A percentile compares a stretch with the other conserved stretches of the same genome.
phyloP scores from a whole-genome alignment of 345 rosid genomes.

The Pistacia atlantica region DNA sequence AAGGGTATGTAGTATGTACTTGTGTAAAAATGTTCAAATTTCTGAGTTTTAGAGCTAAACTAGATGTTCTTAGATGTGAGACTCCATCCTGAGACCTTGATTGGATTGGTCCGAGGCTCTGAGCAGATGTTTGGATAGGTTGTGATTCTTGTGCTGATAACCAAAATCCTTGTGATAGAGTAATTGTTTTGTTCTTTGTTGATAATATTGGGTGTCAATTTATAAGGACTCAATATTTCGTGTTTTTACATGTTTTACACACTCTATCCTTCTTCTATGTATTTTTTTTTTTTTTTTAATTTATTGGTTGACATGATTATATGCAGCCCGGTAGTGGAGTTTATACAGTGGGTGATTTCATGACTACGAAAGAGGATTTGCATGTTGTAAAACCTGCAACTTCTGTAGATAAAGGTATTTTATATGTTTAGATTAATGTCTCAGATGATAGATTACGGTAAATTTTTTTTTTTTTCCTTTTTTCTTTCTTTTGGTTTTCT shows the following conservation, averaged over 20 bases:
- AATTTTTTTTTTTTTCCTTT: background rate
- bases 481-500: background rate
- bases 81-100: no score
- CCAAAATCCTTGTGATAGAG: background rate
- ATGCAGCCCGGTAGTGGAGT: conserved; percentile 61
- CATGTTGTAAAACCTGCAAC: conserved; percentile 76
- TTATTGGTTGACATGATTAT: background rate
- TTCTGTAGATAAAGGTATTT: conserved; percentile 78
- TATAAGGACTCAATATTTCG: background rate
- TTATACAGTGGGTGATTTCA: conserved; percentile 83
- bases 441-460: background rate
- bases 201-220: background rate
- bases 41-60: no score
- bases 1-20: no score
- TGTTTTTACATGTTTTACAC: background rate
- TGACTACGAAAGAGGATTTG: conserved; percentile 78
- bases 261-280: background rate
- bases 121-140: no score
- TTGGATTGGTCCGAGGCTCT: no score
- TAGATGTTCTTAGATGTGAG: no score
- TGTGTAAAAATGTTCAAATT: no score
- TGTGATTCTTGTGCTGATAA: no score
- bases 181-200: background rate
- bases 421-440: background rate
- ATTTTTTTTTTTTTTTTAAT: background rate